Evolutionary conservation across 345 rosid genomes (phyloP).

Genomic region (Gynandropsis gynandra): DNA sequence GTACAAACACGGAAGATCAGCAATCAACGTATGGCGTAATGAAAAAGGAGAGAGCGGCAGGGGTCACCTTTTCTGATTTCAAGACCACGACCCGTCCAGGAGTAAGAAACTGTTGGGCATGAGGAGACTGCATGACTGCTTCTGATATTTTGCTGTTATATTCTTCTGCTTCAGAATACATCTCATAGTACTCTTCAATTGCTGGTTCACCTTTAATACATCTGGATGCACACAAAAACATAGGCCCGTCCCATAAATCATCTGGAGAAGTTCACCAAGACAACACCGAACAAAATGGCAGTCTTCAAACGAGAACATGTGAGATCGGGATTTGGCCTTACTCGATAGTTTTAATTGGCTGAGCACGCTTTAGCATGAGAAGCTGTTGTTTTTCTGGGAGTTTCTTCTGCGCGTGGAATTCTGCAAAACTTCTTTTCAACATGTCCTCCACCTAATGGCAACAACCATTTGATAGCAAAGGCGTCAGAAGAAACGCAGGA

Average conservation of each 20-base stretch:
- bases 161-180: conserved; percentile 53
- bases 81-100: conserved; percentile 81
- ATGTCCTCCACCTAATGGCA: conserved; percentile 81
- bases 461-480: conserved; percentile 18
- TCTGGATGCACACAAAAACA: conserved; percentile 37
- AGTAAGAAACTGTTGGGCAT: conserved; percentile 36
- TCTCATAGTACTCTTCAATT: conserved; percentile 81
- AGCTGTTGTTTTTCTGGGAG: conserved; percentile 82
- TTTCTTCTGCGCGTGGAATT: conserved; percentile 86
- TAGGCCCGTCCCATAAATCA: conserved; percentile 12
- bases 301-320: background rate
- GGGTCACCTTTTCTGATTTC: conserved; percentile 71
- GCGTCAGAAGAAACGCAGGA: background rate
- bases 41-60: conserved; percentile 15
- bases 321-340: conserved; percentile 33
- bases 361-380: conserved; percentile 68
- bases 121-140: conserved; percentile 57
- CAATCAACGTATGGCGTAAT: conserved; percentile 14
- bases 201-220: conserved; percentile 92
- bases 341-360: conserved; percentile 68
- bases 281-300: background rate
- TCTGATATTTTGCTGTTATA: conserved; percentile 43
- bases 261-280: conserved; percentile 2
- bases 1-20: conserved; percentile 13
- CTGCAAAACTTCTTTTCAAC: conserved; percentile 98